phyloP scores from a whole-genome alignment of 2,329 filamentous ascomycete species.

The Botrytis paeoniae region DNA sequence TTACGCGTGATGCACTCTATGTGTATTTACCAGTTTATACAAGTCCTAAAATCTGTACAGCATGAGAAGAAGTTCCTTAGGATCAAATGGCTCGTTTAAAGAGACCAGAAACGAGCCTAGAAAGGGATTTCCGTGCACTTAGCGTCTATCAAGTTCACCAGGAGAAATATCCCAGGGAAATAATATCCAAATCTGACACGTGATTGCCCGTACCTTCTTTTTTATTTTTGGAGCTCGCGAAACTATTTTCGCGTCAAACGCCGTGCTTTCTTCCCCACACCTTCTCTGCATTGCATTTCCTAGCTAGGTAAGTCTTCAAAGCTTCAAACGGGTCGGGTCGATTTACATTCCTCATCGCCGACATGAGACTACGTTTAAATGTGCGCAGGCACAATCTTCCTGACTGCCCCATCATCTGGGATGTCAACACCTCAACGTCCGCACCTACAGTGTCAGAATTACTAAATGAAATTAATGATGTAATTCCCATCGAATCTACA shows the following conservation, averaged over 20 bases:
- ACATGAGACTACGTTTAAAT: slow-evolving; percentile 69
- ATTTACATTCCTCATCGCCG: slow-evolving; percentile 20
- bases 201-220: slow-evolving; percentile 2
- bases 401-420: slow-evolving; percentile 69
- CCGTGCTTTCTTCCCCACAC: slow-evolving; percentile 6
- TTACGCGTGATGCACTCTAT: neutral
- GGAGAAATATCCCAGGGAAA: neutral
- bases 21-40: neutral
- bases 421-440: slow-evolving; percentile 48
- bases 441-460: slow-evolving; percentile 69
- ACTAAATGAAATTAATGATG: slow-evolving; percentile 73
- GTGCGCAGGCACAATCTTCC: slow-evolving; percentile 73
- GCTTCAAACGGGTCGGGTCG: neutral
- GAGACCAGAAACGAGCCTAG: too few relatives aligned
- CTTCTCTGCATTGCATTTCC: neutral
- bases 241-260: slow-evolving; percentile 9
- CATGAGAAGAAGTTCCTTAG: neutral
- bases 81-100: neutral
- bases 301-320: neutral
- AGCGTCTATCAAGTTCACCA: neutral
- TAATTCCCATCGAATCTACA: slow-evolving; percentile 74
- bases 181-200: neutral
- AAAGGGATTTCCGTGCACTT: neutral
- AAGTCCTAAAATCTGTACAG: neutral
- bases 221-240: slow-evolving; percentile 7